A percentile compares a stretch with the other conserved stretches of the same genome.
phyloP scores from a whole-genome alignment of 768 basidiomycete genomes.

The Tulasnella sp. region DNA sequence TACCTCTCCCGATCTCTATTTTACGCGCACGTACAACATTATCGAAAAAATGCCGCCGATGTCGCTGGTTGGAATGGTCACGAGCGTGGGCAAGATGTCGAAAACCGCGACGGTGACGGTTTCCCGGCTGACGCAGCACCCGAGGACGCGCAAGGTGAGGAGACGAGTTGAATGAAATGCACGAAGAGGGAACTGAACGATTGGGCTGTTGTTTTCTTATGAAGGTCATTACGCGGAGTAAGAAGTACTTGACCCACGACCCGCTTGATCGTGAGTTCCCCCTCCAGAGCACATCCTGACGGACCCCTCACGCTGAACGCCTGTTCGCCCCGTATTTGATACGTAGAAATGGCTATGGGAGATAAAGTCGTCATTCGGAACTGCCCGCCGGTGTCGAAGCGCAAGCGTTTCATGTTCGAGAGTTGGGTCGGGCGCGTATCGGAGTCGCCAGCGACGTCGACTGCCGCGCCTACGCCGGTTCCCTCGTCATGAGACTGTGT shows the following conservation, averaged over 20 bases:
- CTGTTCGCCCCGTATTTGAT: too few species aligned
- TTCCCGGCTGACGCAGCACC: slow-evolving; percentile 59
- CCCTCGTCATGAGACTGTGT: too few species aligned
- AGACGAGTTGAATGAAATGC: background rate
- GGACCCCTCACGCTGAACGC: too few species aligned
- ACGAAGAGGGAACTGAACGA: background rate
- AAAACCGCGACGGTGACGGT: slow-evolving; percentile 81
- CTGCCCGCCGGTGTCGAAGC: slow-evolving; percentile 67
- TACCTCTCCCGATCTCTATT: background rate
- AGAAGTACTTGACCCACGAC: slow-evolving; percentile 71
- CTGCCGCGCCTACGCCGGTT: too few species aligned
- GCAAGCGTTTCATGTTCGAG: slow-evolving; percentile 65
- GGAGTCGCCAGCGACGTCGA: background rate
- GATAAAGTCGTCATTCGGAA: slow-evolving; percentile 71
- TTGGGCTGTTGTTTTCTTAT: background rate
- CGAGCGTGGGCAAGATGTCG: slow-evolving; percentile 71
- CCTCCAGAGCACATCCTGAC: too few species aligned
- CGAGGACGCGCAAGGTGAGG: slow-evolving; percentile 63
- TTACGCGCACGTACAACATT: background rate
- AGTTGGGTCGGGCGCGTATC: background rate
- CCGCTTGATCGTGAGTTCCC: slow-evolving; percentile 48
- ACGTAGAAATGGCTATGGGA: slow-evolving; percentile 49
- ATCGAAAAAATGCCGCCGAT: slow-evolving; percentile 34
- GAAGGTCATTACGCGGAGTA: slow-evolving; percentile 62
- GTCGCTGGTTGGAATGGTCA: slow-evolving; percentile 60